A percentile compares a stretch with the other conserved stretches of the same genome.
Conservation (phyloP, 495 filamentous ascomycete genomes). For the Neurospora sp. region DNA sequence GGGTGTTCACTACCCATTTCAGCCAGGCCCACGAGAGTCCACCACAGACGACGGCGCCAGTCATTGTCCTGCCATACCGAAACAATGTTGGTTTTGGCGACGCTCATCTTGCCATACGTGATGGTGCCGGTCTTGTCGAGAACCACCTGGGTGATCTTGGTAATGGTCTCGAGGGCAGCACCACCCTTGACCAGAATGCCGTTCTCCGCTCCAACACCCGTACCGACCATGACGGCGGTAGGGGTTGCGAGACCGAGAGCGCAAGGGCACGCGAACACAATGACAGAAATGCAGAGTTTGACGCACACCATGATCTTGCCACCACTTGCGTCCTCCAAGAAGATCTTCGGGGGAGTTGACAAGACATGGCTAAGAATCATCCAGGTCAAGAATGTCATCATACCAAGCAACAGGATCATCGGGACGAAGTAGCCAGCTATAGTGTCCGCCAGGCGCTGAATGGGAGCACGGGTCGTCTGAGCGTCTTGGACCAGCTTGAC, state of each 20-base stretch:
- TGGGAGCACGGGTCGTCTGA: slow-evolving; percentile 87
- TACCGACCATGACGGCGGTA: slow-evolving; percentile 98
- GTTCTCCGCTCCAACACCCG: slow-evolving; percentile 90
- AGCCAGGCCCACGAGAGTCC: slow-evolving; percentile 83
- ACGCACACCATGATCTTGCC: slow-evolving; percentile 93
- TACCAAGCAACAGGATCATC: slow-evolving; percentile 70
- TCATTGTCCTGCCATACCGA: slow-evolving; percentile 59
- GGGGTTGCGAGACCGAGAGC: slow-evolving; percentile 89
- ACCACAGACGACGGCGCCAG: slow-evolving; percentile 73
- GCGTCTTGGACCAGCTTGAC: slow-evolving; percentile 95
- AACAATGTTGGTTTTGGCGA: slow-evolving; percentile 57
- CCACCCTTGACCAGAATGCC: slow-evolving; percentile 96
- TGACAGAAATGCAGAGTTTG: slow-evolving; percentile 96
- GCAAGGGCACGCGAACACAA: slow-evolving; percentile 96
- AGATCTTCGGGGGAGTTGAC: slow-evolving; percentile 73
- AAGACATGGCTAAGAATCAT: slow-evolving; percentile 89
- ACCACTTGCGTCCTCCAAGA: slow-evolving; percentile 67
- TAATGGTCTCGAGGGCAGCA: slow-evolving; percentile 84
- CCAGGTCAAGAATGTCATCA: slow-evolving; percentile 83
- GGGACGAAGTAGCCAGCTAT: slow-evolving; percentile 95
- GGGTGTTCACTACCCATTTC: slow-evolving; percentile 95
- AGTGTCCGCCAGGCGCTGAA: slow-evolving; percentile 85
- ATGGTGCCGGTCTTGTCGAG: slow-evolving; percentile 98
- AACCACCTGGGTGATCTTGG: slow-evolving; percentile 86
- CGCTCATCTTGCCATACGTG: slow-evolving; percentile 90